Evolutionary conservation across 2,329 filamentous ascomycete genomes (phyloP).

Genomic region (Ophiostoma angusticollis): DNA sequence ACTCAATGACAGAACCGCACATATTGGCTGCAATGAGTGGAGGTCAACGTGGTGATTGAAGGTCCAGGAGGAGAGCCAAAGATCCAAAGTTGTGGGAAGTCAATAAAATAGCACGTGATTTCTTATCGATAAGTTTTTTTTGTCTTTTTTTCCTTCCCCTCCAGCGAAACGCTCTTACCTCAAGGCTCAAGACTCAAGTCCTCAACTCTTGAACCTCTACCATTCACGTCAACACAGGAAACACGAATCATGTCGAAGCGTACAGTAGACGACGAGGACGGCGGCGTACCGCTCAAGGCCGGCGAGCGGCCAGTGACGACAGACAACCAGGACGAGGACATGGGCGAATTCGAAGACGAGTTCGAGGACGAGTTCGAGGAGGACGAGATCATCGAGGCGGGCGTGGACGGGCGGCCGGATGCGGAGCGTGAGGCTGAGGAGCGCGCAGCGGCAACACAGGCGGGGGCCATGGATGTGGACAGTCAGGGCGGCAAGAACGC

Average conservation of each 20-base stretch:
- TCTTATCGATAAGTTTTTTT: slow-evolving; percentile 12
- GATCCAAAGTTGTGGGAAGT: too few relatives aligned
- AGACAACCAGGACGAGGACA: slow-evolving; percentile 45
- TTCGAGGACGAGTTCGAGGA: slow-evolving; percentile 79
- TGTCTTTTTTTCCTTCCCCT: too few relatives aligned
- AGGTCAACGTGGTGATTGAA: too few relatives aligned
- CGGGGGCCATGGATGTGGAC: slow-evolving; percentile 77
- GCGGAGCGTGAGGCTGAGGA: slow-evolving; percentile 87
- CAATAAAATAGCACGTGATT: too few relatives aligned
- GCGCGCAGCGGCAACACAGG: slow-evolving; percentile 40
- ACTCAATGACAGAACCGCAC: too few relatives aligned
- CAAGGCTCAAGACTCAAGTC: background rate
- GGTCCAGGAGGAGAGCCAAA: too few relatives aligned
- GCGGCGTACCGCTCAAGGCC: slow-evolving; percentile 38
- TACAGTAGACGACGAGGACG: slow-evolving; percentile 11
- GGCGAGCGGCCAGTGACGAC: slow-evolving; percentile 54
- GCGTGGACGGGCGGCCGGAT: slow-evolving; percentile 84
- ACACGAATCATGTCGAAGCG: slow-evolving; percentile 15
- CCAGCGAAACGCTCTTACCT: too few relatives aligned
- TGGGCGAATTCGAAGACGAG: slow-evolving; percentile 87
- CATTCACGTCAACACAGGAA: background rate
- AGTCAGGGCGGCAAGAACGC: too few relatives aligned
- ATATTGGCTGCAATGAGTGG: too few relatives aligned
- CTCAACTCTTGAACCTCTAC: background rate
- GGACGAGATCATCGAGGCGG: slow-evolving; percentile 88